Conservation (phyloP, 108 stramenopile genomes). For the Nannochloropsis gaditana region DNA sequence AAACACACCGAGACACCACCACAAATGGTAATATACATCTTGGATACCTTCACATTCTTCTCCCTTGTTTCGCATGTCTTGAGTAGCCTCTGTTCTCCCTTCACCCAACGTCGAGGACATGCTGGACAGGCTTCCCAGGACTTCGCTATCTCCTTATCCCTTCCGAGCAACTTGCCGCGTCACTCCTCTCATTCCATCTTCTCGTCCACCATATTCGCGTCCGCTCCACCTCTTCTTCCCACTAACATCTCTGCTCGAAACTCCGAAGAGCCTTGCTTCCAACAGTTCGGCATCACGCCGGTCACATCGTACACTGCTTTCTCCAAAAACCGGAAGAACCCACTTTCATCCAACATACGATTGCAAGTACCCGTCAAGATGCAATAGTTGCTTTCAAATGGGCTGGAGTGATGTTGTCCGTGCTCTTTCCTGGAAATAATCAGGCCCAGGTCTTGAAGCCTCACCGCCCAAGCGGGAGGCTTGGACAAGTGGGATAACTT, state of each 20-base stretch:
- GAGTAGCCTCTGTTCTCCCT: background rate
- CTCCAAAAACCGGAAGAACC: conserved; percentile 76
- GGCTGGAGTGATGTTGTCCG: conserved; percentile 74
- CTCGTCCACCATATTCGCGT: background rate
- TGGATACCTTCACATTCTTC: too few species aligned
- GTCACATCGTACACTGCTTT: conserved; percentile 65
- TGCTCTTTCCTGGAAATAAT: conserved; percentile 68
- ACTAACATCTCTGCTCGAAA: conserved; percentile 10
- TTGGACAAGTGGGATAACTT: conserved; percentile 77
- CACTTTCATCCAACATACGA: conserved; percentile 61
- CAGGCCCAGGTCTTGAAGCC: conserved; percentile 62
- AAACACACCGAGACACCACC: too few species aligned
- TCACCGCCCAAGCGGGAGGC: conserved; percentile 56
- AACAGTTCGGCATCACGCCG: conserved; percentile 75
- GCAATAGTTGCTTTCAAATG: conserved; percentile 83
- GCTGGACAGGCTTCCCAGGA: background rate
- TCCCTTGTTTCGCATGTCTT: too few species aligned
- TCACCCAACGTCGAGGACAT: background rate
- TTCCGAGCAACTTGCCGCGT: background rate
- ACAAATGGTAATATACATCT: too few species aligned
- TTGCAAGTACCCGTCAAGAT: conserved; percentile 77
- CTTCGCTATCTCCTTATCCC: background rate
- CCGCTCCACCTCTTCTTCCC: background rate
- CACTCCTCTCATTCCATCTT: background rate
- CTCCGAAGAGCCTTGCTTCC: conserved; percentile 58